phyloP scores from a whole-genome alignment of 1,284 basidiomycete species.

The Rhodotorula sp. region DNA sequence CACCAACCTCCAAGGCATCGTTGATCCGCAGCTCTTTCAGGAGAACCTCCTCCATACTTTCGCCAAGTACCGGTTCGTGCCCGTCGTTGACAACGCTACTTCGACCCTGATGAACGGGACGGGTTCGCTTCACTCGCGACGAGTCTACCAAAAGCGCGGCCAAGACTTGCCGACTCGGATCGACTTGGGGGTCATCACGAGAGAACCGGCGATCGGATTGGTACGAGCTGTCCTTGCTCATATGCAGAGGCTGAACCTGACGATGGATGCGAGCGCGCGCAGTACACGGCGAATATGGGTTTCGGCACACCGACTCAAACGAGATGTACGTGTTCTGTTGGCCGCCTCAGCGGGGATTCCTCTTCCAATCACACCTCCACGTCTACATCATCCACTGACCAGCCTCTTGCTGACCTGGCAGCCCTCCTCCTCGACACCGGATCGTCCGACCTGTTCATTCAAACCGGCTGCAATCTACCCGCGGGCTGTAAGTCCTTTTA shows the following conservation, averaged over 20 bases:
- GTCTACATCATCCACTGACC: no score
- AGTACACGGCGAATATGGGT: not conserved
- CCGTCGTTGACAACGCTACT: not conserved
- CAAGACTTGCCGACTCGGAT: not conserved
- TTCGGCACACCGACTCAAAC: constrained; percentile 1
- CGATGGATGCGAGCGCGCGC: not conserved
- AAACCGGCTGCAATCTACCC: not conserved
- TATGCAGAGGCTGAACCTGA: no score
- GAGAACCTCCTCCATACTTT: not conserved
- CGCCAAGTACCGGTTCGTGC: constrained; percentile 3
- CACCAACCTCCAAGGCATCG: not conserved
- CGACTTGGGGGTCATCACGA: not conserved
- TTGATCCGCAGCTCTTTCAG: not conserved
- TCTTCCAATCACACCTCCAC: no score
- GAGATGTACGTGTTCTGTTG: not conserved
- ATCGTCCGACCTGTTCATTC: constrained; percentile 6
- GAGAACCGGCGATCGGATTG: not conserved
- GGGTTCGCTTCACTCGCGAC: no score
- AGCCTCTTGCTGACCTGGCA: not conserved
- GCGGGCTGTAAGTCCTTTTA: not conserved
- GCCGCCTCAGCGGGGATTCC: no score
- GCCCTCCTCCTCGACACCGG: constrained; percentile 10
- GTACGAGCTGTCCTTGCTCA: no score
- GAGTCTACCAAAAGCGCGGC: not conserved
- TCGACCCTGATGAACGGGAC: no score